Evolutionary conservation across 2,329 filamentous ascomycete genomes (phyloP).

Genomic region (Fonsecaea nubica): DNA sequence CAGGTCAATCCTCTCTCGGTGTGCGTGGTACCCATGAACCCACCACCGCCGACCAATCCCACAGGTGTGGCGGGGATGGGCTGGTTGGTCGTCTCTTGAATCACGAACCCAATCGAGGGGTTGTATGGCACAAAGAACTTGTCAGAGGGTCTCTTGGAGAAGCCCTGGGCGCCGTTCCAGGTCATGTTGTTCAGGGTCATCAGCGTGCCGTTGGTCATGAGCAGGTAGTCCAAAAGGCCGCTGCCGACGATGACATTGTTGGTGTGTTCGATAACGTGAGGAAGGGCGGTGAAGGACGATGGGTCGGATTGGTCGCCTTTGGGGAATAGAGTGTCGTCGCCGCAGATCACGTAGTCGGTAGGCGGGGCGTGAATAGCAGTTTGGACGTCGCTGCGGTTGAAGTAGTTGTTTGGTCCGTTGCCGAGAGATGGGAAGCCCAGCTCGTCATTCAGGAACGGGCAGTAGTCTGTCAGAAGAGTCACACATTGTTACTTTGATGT

Average conservation of each 20-base stretch:
- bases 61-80: conserved; percentile 42
- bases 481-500: background rate
- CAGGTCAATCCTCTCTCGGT: conserved; percentile 56
- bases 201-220: conserved; percentile 60
- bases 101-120: conserved; percentile 47
- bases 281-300: conserved; percentile 31
- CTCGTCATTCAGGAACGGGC: conserved; percentile 72
- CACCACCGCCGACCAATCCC: conserved; percentile 48
- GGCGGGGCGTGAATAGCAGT: conserved; percentile 56
- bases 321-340: conserved; percentile 46
- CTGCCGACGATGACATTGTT: conserved; percentile 60
- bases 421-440: conserved; percentile 64
- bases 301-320: conserved; percentile 57
- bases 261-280: conserved; percentile 56
- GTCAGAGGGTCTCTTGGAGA: conserved; percentile 50
- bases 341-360: conserved; percentile 53
- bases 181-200: conserved; percentile 62
- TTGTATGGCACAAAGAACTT: conserved; percentile 55
- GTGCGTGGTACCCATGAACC: conserved; percentile 51
- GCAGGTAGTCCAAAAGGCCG: conserved; percentile 57
- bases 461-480: conserved; percentile 65
- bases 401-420: conserved; percentile 63
- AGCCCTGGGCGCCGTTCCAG: conserved; percentile 58
- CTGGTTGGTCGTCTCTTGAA: conserved; percentile 37
- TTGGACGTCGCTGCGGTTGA: conserved; percentile 61